phyloP scores from a whole-genome alignment of 345 rosid genomes.

The Gossypium stocksii region DNA sequence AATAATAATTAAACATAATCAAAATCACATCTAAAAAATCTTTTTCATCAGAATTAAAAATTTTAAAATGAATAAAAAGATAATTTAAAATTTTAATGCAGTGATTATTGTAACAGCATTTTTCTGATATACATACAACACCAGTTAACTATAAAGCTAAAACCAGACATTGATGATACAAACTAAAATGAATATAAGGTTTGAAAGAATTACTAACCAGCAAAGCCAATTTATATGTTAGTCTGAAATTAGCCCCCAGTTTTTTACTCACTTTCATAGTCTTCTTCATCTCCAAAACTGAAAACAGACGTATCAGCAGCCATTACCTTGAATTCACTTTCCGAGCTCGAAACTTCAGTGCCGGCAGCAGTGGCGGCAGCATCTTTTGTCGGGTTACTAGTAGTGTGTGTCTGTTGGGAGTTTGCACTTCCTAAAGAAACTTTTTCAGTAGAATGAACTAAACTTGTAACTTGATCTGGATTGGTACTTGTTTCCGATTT shows the following conservation, averaged over 20 bases:
- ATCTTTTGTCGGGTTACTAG: conserved; percentile 13
- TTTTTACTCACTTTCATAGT: conserved; percentile 61
- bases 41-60: too few species aligned
- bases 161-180: too few species aligned
- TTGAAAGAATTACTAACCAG: neutral
- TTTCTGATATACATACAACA: too few species aligned
- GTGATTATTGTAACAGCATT: conserved; percentile 12
- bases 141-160: too few species aligned
- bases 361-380: conserved; percentile 12
- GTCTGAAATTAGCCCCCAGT: neutral
- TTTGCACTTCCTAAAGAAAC: conserved; percentile 37
- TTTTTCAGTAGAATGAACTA: conserved; percentile 42
- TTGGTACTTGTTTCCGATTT: conserved; percentile 26
- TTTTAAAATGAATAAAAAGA: neutral
- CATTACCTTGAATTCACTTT: conserved; percentile 67
- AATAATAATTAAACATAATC: too few species aligned
- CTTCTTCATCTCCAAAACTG: conserved; percentile 58
- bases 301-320: conserved; percentile 50
- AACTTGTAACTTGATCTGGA: conserved; percentile 36
- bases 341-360: conserved; percentile 19
- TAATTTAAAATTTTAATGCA: conserved; percentile 10
- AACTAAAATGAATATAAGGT: too few species aligned
- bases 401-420: conserved; percentile 17
- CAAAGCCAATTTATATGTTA: conserved; percentile 12
- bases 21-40: too few species aligned